Base-by-base conservation (phyloP, 148 eudicot genomes). In the Pouteria glomerata region DNA sequence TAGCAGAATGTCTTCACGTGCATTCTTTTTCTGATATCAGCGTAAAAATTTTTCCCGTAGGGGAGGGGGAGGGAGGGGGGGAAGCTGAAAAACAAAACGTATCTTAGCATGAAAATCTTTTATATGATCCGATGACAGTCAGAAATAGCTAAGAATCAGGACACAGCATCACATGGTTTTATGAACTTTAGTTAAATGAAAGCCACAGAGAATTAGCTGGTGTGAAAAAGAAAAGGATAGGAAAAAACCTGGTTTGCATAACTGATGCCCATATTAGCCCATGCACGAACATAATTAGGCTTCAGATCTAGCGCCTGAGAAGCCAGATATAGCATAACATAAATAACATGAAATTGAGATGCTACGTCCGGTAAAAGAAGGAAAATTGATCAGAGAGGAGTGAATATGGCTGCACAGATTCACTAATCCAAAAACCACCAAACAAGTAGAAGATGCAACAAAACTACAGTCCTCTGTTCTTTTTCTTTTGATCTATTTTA, bases 241-340 rank as follows among this genome's bases (percentile, higher is more conserved):
- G 56, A 27, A 73, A 35, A 57, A 58, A 95, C 97, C 96, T 95
- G 97, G 77, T 95, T 95, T 76, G 99, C 99, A 76, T 88, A 92
- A 79, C 99, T 95, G 69, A 95, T 95, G 51, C 99, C 97, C 97
- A 95, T 91, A 80, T 95, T 95, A 60, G 97, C 97, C 99, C 99
- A 95, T 45, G 99, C 99, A 68, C 99, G 99, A 34, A 95, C 99
- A 74, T 95, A 92, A 77, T 95, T 95, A 47, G 99, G 99, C 89
- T 95, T 95, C 72, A 91, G 74, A 85, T 91, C 96, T 19, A 95
- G 83, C 34, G 99, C 99, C 99, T 95, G 86, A 67, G 55, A 78
- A 73, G 51, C 51, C 75, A 78, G 29, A 30, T 37, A 33, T 16
- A 74, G n/a, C 65, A 47, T 21, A 59, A 37, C 29, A 74, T 72